Base-by-base conservation (phyloP, 176 grass and related monocot genomes). In the Oryza meyeriana region DNA sequence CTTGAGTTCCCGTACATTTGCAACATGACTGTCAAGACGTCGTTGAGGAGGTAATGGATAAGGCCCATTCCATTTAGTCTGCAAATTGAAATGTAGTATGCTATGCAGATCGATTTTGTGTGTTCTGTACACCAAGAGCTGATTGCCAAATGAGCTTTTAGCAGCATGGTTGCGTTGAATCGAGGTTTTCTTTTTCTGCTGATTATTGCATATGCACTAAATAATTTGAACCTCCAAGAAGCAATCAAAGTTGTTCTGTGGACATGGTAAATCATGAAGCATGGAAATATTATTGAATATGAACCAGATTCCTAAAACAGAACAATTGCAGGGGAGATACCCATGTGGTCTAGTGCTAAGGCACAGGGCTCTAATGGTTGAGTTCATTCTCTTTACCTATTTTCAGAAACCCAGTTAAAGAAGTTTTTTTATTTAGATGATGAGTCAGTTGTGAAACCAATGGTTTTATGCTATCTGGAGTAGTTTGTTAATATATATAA, bases 1-100 rank as follows among this genome's bases (percentile, higher is more conserved):
- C 61, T 59, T 0, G 90, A 98, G 10, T 98, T 67, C 74, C 95
- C 95, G 4, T 94, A 98, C 86, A 88, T 98, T 52, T 94, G 88
- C 89, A 98, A 98, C 90, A 98, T 98, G 95, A 89, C 95, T 48
- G 90, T 98, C 17, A 93, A 82, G 71, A 91, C 88, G 50, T 64
- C 76, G 52, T 83, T 95, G 16, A 91, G 95, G 69, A 98, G 95
- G 95, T 98, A 92, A 75, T 17, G 38, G 67, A 67, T 74, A 81
- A 69, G 7, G 16, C 36, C 80, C 75, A 2, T 84, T 41, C 84
- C 34, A 20, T 18, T 69, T 38, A 27, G 61, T 64, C 25, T 39
- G 52, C 27, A 67, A 38, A n/a, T 5, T 12, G 31, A 38, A 24
- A 40, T 55, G 5, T 6, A 29, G 35, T 55, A 40, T 30, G 8